Base-by-base conservation (phyloP, 2,329 filamentous ascomycete species). In the Colletotrichum sp. region DNA sequence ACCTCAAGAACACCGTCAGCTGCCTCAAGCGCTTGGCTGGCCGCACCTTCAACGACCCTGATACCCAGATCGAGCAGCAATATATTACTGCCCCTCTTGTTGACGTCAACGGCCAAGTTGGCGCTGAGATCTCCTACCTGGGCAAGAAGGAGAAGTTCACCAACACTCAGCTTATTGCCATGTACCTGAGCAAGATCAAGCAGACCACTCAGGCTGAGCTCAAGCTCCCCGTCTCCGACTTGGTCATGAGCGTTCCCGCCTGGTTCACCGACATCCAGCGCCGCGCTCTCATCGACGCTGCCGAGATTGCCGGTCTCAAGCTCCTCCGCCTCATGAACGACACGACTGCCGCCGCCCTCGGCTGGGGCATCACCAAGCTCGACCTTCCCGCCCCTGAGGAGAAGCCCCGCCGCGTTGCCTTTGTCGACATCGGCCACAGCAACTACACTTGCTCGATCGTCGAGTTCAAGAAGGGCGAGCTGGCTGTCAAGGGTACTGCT, bases 221-320 rank as follows among this genome's bases (percentile, higher is more conserved):
- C 81, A 98, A 94, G 88, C 91, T 98, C 62, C 95, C 96, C 75
- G 97, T 99, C 75, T 94, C 94, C 77, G 97, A 99, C 84, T 90
- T 99, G 82, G 97, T 98, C 81, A 92, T 99, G 89, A 98, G 95
- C 84, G 95, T 98, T 67, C 97, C 97, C 61, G 93, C 96, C 22
- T 99, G 97, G 97, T 99, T 98, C 90, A 98, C 96, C 77, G 97
- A 99, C 85, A 88, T 94, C 77, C 97, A 99, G 90, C 94, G 97
- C 84, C 93, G 97, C 83, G 93, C 92, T 80, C 90, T 99, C 78
- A 90, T 99, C 81, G 96, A 99, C 83, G 96, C 97, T 75, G 92
- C 96, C 81, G 96, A 99, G 84, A 95, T 99, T 81, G 95, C 96
- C 75, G 96, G 96, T 77, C 91, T 99, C 82, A 98, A 98, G 89